Evolutionary conservation across 2,329 filamentous ascomycete species (phyloP).

Genomic region (Claviceps digitariae): DNA sequence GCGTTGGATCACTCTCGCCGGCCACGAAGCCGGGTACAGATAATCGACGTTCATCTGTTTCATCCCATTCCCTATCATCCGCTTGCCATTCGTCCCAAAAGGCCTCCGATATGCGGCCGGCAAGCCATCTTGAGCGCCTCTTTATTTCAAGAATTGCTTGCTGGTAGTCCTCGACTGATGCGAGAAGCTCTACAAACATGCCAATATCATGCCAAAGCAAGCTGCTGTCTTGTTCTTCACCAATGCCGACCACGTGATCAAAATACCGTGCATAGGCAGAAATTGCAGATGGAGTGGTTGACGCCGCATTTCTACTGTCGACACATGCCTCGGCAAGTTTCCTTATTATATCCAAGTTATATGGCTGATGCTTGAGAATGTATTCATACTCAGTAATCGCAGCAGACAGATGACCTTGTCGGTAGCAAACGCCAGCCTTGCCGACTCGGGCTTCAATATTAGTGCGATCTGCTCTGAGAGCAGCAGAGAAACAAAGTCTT

Average conservation of each 20-base stretch:
- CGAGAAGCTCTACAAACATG: conserved; percentile 72
- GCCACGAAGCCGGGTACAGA: conserved; percentile 47
- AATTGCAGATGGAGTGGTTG: conserved; percentile 26
- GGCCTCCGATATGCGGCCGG: conserved; percentile 58
- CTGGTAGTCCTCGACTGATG: conserved; percentile 45
- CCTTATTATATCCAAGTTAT: conserved; percentile 40
- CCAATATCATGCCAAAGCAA: conserved; percentile 71
- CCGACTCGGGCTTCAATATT: conserved; percentile 45
- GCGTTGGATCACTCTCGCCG: conserved; percentile 34
- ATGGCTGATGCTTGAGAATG: conserved; percentile 36
- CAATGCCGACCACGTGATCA: conserved; percentile 23
- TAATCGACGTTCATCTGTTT: conserved; percentile 52
- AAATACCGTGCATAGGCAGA: conserved; percentile 36
- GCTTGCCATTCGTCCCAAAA: conserved; percentile 62
- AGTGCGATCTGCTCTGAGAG: conserved; percentile 42
- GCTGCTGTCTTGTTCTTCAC: conserved; percentile 19
- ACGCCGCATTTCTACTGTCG: conserved; percentile 33
- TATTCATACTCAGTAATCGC: conserved; percentile 44
- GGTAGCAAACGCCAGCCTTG: conserved; percentile 44
- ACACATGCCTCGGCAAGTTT: conserved; percentile 44
- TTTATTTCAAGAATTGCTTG: conserved; percentile 60
- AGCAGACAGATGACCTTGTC: conserved; percentile 37
- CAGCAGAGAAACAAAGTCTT: conserved; percentile 44
- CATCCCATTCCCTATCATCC: conserved; percentile 86
- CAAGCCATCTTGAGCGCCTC: conserved; percentile 63